Evolutionary conservation across 768 basidiomycete species (phyloP).

Genomic region (Steccherinum ochraceum): DNA sequence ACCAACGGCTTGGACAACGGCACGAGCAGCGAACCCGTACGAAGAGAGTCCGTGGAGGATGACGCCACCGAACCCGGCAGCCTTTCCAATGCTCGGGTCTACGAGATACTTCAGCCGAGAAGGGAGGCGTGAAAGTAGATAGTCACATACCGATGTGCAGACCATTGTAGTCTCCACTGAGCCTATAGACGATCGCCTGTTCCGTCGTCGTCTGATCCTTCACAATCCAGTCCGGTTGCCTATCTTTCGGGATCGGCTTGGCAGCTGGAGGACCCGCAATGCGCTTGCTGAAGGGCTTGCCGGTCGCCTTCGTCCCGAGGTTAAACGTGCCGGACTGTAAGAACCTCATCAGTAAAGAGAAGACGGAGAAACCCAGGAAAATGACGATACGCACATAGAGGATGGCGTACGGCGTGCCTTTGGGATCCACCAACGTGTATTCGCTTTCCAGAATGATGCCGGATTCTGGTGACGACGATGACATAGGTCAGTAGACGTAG

Average conservation of each 20-base stretch:
- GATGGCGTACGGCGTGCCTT: constrained; percentile 39
- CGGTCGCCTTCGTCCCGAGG: constrained; percentile 34
- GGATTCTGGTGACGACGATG: constrained; percentile 40
- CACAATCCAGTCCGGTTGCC: constrained; percentile 34
- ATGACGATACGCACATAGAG: constrained; percentile 29
- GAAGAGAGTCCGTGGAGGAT: constrained; percentile 83
- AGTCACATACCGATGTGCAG: constrained; percentile 37
- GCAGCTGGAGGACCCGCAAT: constrained; percentile 30
- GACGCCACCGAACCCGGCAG: constrained; percentile 73
- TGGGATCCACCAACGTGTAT: constrained; percentile 52
- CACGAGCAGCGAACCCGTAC: constrained; percentile 79
- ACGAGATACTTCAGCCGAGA: constrained; percentile 31
- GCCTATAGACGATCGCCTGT: constrained; percentile 41
- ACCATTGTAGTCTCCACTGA: constrained; percentile 48
- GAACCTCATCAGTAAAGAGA: not conserved
- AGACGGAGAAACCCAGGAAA: not conserved
- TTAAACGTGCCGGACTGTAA: constrained; percentile 34
- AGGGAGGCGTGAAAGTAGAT: not conserved
- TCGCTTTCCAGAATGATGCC: constrained; percentile 71
- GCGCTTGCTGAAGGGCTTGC: constrained; percentile 32
- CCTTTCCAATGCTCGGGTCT: constrained; percentile 73
- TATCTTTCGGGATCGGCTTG: constrained; percentile 30
- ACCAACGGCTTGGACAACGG: constrained; percentile 58
- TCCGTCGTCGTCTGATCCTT: constrained; percentile 33
- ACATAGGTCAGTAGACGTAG: too few relatives aligned